These are phyloP conservation scores for Xylariomycetidae sp. DNA, from an alignment of 2,329 filamentous ascomycete species.

Conservation along the genomic window DNA sequence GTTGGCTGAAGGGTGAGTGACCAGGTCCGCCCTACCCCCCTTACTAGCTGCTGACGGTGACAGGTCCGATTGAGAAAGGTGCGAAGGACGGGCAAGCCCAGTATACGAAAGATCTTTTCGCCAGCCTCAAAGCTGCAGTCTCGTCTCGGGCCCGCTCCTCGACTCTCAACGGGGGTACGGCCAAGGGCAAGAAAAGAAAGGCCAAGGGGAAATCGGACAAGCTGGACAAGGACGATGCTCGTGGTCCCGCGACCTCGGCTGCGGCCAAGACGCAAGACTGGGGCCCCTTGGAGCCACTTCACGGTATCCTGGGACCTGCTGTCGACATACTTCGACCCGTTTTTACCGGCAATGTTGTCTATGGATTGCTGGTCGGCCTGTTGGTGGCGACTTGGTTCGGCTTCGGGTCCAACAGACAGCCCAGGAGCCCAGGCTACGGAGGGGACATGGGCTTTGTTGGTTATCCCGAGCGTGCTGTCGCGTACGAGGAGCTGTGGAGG, in stretches of 20 bases:
- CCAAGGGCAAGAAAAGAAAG: conserved; percentile 58
- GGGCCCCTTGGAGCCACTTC: conserved; percentile 77
- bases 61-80: conserved; percentile 92
- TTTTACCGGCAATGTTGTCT: conserved; percentile 69
- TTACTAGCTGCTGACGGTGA: conserved; percentile 23
- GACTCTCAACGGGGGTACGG: conserved; percentile 38
- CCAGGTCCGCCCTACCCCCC: neutral
- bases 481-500: conserved; percentile 91
- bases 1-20: conserved; percentile 83
- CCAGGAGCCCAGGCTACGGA: conserved; percentile 30
- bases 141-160: conserved; percentile 53
- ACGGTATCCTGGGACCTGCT: conserved; percentile 62
- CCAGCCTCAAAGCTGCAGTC: conserved; percentile 66
- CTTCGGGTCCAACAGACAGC: conserved; percentile 43
- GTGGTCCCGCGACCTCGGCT: conserved; percentile 34
- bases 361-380: conserved; percentile 66
- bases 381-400: conserved; percentile 71
- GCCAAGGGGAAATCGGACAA: conserved; percentile 45
- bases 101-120: conserved; percentile 76
- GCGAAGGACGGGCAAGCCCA: conserved; percentile 82
- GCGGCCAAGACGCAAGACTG: conserved; percentile 48
- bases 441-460: conserved; percentile 34
- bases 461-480: conserved; percentile 63
- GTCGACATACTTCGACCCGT: conserved; percentile 64
- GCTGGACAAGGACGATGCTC: conserved; percentile 34